Evolutionary conservation across 2,329 filamentous ascomycete species (phyloP).

Genomic region (Blastomyces gilchristii): DNA sequence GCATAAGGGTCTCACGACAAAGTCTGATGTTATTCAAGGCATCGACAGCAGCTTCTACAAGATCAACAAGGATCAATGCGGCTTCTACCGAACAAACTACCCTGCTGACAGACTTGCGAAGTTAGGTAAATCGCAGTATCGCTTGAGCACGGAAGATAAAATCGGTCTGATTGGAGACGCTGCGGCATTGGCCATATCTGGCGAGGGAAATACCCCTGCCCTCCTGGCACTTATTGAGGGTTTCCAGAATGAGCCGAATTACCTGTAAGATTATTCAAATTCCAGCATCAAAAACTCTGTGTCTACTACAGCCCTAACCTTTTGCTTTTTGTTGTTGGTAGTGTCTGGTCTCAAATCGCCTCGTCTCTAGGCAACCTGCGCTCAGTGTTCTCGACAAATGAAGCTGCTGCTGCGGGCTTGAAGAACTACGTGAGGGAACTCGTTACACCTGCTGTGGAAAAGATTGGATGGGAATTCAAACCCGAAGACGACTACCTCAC

Average conservation of each 20-base stretch:
- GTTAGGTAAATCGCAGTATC: conserved; percentile 65
- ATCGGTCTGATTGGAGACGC: conserved; percentile 87
- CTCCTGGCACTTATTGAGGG: conserved; percentile 75
- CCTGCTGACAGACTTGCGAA: conserved; percentile 71
- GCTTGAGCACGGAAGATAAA: conserved; percentile 75
- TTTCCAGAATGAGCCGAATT: conserved; percentile 72
- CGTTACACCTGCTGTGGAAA: conserved; percentile 61
- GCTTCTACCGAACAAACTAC: conserved; percentile 90
- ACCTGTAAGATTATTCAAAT: conserved; percentile 44
- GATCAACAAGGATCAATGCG: conserved; percentile 78
- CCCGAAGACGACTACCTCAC: conserved; percentile 69
- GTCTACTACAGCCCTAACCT: neutral
- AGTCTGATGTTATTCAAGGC: conserved; percentile 60
- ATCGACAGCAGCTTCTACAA: conserved; percentile 74
- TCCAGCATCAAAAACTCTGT: neutral
- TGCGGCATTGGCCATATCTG: conserved; percentile 77
- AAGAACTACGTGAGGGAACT: conserved; percentile 71
- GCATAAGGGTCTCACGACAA: conserved; percentile 59
- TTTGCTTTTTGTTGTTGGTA: conserved; percentile 18
- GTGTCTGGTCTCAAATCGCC: conserved; percentile 77
- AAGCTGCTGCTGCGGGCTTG: conserved; percentile 59
- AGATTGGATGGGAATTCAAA: conserved; percentile 78
- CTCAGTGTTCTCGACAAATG: conserved; percentile 72
- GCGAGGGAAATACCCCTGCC: conserved; percentile 69
- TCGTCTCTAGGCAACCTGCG: conserved; percentile 66